Evolutionary conservation across 331 rosid species (phyloP).

Genomic region (Malus hybrid): DNA sequence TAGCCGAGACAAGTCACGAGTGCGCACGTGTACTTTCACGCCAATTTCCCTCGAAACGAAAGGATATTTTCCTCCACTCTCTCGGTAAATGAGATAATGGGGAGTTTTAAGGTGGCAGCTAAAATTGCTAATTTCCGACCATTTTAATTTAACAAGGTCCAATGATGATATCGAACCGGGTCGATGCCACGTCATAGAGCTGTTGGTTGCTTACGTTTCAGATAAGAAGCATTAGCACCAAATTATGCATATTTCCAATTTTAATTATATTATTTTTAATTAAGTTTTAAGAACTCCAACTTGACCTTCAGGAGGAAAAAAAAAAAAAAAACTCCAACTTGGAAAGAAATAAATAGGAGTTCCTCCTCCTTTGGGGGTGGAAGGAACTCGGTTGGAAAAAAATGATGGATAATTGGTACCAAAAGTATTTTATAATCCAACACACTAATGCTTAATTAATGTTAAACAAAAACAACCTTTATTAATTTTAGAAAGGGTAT

Average conservation of each 20-base stretch:
- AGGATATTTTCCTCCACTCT: slow-evolving; percentile 6
- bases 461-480: too few species aligned
- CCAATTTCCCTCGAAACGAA: background rate
- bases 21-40: background rate
- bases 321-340: too few species aligned
- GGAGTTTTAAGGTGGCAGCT: background rate
- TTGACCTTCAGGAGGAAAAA: background rate
- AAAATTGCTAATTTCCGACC: background rate
- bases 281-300: background rate
- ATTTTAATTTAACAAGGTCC: background rate
- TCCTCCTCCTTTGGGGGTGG: too few species aligned
- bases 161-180: slow-evolving; percentile 6
- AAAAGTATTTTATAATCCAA: too few species aligned
- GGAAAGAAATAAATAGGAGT: too few species aligned
- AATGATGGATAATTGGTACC: too few species aligned
- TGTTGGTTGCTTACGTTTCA: background rate
- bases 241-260: background rate
- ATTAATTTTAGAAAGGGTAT: too few species aligned
- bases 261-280: background rate
- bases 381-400: too few species aligned
- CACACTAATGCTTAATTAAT: too few species aligned
- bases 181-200: background rate
- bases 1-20: background rate
- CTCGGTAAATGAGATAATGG: slow-evolving; percentile 17
- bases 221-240: background rate